Base-by-base conservation (phyloP, 1,284 basidiomycete species). In the Phellinidium pouzarii region DNA sequence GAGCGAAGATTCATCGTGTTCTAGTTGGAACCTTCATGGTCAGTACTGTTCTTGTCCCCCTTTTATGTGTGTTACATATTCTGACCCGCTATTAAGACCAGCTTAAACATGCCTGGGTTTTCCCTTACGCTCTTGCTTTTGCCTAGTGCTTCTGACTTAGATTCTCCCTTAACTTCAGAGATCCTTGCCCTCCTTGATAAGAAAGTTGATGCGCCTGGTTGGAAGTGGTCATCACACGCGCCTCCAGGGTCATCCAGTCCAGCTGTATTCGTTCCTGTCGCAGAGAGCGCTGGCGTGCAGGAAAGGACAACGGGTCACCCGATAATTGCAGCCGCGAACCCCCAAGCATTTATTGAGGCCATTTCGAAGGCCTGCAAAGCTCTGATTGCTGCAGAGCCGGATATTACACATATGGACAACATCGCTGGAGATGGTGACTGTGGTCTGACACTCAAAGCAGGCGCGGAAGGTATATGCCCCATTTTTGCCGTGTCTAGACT, bases 91-190 rank as follows among this genome's bases (percentile, higher is more conserved):
- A n/a, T 29, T 1, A 59, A 90, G 87, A 91, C 91, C 20, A 94
- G 91, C 51, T 76, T 97, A 58, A 92, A 93, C 70, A 93, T 96
- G 87, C 91, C 93, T 27, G 94, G 94, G 2, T 94, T 96, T 70
- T 94, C 91, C 4, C 71, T 97, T 57, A 91, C 94, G 0, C 75
- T 94, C 9, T 76, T 96, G 11, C 80, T 92, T 25, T 80, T 96
- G 5, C 90, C 92, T 0, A 65, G 68, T 7, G 59, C 67, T 7
- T 66, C 64, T 34, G 72, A 74, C 42, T 59, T 63, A 12, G 54
- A 62, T 41, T 60, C 63, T 2, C 68, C 76, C 45, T 67, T 74
- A 3, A 56, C 69, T 3, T 68, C 73, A n/a, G 60, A 78, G 12
- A 69, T 95, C 54, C 76, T 96, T 26, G 77, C 80, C 12, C 77